A percentile compares a stretch with the other conserved stretches of the same genome.
Evolutionary conservation across 768 basidiomycete species (phyloP).

Genomic region (Boletus patriciae): DNA sequence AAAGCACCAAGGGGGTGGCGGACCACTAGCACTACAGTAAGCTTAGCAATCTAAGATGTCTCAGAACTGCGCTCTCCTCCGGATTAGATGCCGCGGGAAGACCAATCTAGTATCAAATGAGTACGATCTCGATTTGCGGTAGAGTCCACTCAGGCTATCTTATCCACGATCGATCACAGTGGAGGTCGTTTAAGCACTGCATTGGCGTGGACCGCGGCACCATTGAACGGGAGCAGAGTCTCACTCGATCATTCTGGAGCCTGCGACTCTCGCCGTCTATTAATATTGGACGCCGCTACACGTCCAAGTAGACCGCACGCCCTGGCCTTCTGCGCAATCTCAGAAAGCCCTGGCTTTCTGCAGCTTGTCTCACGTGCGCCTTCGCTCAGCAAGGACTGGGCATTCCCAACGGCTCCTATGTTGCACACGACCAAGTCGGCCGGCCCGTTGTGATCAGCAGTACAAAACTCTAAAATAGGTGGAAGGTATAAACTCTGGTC

Average conservation of each 20-base stretch:
- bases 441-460: neutral
- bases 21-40: neutral
- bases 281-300: slow-evolving; percentile 8
- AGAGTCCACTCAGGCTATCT: neutral
- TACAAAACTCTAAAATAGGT: neutral
- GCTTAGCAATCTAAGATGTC: slow-evolving; percentile 1
- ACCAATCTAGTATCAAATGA: neutral
- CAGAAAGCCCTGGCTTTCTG: no score
- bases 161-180: neutral
- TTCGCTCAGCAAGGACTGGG: neutral
- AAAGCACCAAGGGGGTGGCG: neutral
- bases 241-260: neutral
- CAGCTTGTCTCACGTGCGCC: neutral
- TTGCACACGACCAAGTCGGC: slow-evolving; percentile 1
- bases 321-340: neutral
- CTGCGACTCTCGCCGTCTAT: slow-evolving; percentile 3
- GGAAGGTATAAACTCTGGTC: neutral
- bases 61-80: neutral
- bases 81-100: slow-evolving; percentile 2
- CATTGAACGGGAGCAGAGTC: neutral
- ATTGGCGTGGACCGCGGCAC: slow-evolving; percentile 1
- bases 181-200: neutral
- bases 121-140: neutral
- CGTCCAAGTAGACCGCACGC: neutral
- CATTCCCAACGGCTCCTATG: neutral